Percentiles rank a stretch among this genome's conserved stretches.
Conservation (phyloP, 495 filamentous ascomycete species). For the Neurospora sp. region DNA sequence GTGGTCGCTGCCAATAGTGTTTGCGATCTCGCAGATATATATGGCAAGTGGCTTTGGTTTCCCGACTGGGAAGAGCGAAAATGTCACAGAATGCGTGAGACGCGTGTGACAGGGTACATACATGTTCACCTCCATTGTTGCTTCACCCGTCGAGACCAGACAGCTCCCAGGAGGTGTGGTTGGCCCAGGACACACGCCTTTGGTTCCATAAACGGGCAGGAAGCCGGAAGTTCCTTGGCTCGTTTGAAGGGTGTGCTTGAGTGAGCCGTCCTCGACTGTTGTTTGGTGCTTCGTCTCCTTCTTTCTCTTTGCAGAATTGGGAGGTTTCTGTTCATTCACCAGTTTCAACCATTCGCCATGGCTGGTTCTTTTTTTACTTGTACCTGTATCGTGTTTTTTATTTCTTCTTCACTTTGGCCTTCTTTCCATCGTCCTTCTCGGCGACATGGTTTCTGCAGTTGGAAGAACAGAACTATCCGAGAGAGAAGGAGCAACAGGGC, state of each 20-base stretch:
- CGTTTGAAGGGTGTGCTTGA: neutral
- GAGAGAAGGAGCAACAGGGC: neutral
- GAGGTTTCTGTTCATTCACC: neutral
- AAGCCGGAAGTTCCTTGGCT: neutral
- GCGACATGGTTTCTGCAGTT: neutral
- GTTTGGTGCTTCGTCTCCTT: neutral
- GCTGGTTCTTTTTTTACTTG: neutral
- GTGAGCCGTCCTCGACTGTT: neutral
- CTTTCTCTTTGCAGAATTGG: neutral
- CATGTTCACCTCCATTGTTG: neutral
- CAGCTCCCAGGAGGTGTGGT: neutral
- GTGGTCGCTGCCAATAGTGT: neutral
- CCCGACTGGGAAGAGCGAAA: neutral
- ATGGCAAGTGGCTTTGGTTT: neutral
- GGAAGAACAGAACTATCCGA: neutral
- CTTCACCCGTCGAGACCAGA: neutral
- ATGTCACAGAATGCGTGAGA: neutral
- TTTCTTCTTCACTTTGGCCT: neutral
- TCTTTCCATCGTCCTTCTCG: neutral
- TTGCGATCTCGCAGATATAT: neutral
- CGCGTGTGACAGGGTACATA: neutral
- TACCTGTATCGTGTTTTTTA: neutral
- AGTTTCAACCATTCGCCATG: neutral
- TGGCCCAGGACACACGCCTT: neutral
- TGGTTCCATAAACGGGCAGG: neutral